Evolutionary conservation across 2,329 filamentous ascomycete species (phyloP), one percentile per base, ranked within the genome.

Genomic region (Cladosporium austrohemisphaericum): DNA sequence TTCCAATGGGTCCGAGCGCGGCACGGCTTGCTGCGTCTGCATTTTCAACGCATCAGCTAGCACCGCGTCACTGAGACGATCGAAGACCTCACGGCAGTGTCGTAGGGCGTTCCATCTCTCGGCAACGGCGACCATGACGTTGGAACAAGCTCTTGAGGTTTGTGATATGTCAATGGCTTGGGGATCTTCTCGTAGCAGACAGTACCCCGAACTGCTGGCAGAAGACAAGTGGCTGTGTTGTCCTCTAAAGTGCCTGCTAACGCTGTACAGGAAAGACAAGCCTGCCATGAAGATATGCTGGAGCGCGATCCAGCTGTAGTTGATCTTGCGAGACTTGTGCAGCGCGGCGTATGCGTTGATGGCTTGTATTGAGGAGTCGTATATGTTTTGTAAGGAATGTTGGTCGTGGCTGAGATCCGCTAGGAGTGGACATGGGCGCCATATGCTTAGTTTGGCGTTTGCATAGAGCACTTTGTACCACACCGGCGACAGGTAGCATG

Each of bases 261-360:
- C 51, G 0, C 70, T 69, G 31, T 74, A 75, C 2, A 75, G 66
- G 41, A 72, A 75, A 0, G 70, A 70, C 0, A 73, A 52, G 0
- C 73, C 73, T 0, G 73, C 73, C 50, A 75, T 68, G 55, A 77
- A 77, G 1, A 76, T 66, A 0, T 71, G 65, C 41, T 77, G 74
- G 50, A 76, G 65, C 0, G 74, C 74, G 20, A 76, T 70, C 73
- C 74, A 77, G 0, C 69, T 71, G 33, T 70, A 76, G 54, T 76
- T 76, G 49, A 76, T 71, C 37, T 69, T 70, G 4, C 71, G 63
- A 0, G 69, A 71, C 5, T 68, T 67, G 41, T 75, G 71, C 0
- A 77, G 55, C 14, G 65, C 67, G 1, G 73, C 65, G 44, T 77
- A 77, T 0, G 73, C 57, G 1, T 59, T 64, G 35, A 76, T 73